Evolutionary conservation across 176 grass and related monocot species (phyloP).

Genomic region (Saccharum officinarum): DNA sequence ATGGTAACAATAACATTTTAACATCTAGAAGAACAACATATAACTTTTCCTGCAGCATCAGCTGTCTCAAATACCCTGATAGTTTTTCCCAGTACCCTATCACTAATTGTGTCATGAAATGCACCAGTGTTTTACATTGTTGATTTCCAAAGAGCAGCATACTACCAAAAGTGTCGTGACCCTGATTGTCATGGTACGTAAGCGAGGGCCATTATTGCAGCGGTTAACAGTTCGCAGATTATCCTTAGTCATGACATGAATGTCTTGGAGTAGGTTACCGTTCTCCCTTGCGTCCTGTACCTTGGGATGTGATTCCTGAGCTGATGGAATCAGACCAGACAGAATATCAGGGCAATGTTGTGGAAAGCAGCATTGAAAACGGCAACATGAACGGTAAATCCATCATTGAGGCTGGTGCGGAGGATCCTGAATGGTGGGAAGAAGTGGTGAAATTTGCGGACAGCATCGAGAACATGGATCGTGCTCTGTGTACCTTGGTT

Average conservation of each 20-base stretch:
- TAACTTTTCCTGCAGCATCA: background rate
- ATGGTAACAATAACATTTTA: constrained; percentile 63
- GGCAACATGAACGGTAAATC: constrained; percentile 21
- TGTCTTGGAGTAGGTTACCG: constrained; percentile 65
- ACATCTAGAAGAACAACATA: background rate
- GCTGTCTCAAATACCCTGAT: background rate
- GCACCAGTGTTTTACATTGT: constrained; percentile 82
- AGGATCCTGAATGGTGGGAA: constrained; percentile 81
- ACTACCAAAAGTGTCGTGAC: constrained; percentile 98
- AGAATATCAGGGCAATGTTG: constrained; percentile 49
- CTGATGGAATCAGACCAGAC: constrained; percentile 22
- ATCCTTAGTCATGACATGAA: constrained; percentile 9
- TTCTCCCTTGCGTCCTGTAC: constrained; percentile 76
- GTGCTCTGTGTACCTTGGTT: constrained; percentile 43
- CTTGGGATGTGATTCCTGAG: constrained; percentile 61
- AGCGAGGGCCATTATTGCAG: background rate
- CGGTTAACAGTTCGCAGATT: background rate
- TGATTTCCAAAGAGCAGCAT: constrained; percentile 68
- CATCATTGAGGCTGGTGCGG: constrained; percentile 29
- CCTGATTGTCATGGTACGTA: constrained; percentile 81
- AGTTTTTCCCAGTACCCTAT: constrained; percentile 33
- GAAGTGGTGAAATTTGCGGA: constrained; percentile 76
- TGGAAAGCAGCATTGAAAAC: constrained; percentile 42
- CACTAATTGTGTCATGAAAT: constrained; percentile 8
- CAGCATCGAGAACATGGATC: constrained; percentile 53